Evolutionary conservation across 345 rosid genomes (phyloP), one percentile per base, ranked within the genome.

Genomic region (Pelargonium nanum): DNA sequence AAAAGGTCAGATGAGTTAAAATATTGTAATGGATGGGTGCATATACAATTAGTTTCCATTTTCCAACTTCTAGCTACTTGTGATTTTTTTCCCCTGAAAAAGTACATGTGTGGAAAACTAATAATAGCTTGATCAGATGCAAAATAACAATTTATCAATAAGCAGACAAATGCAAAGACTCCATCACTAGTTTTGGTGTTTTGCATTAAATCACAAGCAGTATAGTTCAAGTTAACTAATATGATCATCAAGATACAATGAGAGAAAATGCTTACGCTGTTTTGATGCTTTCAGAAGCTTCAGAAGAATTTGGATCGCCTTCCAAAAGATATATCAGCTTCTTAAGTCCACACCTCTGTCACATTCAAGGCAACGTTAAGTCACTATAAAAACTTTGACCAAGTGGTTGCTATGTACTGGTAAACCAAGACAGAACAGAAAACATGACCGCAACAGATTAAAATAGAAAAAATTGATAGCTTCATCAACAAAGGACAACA

Each of bases 201-300:
- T 7, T 13, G 23, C 8, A 23, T n/a, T 23, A 53, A 53, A 23
- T 23, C 56, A 53, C 2, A 53, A 20, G 12, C 24, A 21, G 23
- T n/a, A 19, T 7, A 53, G 0, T 23, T 16, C 16, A 50, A 7
- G 19, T 16, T 2, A 50, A 50, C 53, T 48, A 48, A 4, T 4
- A 50, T 2, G 19, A 21, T 4, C 19, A 50, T 6, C 53, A 7
- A 62, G 30, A 55, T 26, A 8, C n/a, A n/a, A 28, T 26, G 48
- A 4, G 23, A 19, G 58, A 59, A 40, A 69, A 68, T 22, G 24
- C 89, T 80, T 81, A 87, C 89, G 91, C 95, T 25, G 97, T 85
- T 66, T 92, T 89, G 65, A 87, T 81, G 79, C 94, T 92, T 74
- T 87, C 97, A 59, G 97, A 82, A 66, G 91, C 87, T 65, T 84